Percentiles rank a stretch among this genome's conserved stretches.
Conservation (phyloP, 345 rosid species). For the Rhizophora apiculata region DNA sequence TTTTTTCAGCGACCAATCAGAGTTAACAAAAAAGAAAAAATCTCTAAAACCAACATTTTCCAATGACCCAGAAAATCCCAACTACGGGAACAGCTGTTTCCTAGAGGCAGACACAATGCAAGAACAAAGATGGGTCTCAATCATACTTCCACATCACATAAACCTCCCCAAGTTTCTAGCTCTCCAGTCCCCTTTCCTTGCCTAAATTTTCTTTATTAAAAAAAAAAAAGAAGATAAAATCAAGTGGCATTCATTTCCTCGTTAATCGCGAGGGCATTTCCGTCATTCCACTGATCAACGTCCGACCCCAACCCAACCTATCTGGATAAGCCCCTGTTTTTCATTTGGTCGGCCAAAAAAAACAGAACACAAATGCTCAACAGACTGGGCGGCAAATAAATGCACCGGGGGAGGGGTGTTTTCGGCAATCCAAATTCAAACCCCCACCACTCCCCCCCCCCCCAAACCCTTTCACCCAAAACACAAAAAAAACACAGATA, state of each 20-base stretch:
- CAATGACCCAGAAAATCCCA: slow-evolving; percentile 25
- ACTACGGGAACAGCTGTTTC: slow-evolving; percentile 17
- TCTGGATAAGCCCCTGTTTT: too few species aligned
- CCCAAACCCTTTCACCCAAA: background rate
- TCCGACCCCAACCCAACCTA: background rate
- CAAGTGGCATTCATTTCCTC: background rate
- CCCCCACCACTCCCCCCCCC: background rate
- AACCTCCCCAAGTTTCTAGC: slow-evolving; percentile 3
- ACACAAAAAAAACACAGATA: too few species aligned
- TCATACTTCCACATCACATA: background rate
- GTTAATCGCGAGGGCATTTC: background rate
- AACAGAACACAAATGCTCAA: too few species aligned
- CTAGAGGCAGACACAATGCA: slow-evolving; percentile 5
- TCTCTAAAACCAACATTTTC: background rate
- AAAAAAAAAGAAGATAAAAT: background rate
- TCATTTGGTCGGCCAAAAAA: too few species aligned
- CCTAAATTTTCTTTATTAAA: background rate
- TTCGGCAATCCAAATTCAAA: background rate
- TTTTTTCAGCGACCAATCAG: slow-evolving; percentile 15
- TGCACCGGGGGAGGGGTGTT: background rate
- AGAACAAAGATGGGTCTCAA: slow-evolving; percentile 14
- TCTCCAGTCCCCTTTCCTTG: background rate
- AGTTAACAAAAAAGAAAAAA: background rate
- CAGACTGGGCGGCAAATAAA: too few species aligned
- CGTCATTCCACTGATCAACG: slow-evolving; percentile 4